Conservation (phyloP, 2,329 filamentous ascomycete genomes). For the Ophiognomonia clavigignenti-juglandacearum region DNA sequence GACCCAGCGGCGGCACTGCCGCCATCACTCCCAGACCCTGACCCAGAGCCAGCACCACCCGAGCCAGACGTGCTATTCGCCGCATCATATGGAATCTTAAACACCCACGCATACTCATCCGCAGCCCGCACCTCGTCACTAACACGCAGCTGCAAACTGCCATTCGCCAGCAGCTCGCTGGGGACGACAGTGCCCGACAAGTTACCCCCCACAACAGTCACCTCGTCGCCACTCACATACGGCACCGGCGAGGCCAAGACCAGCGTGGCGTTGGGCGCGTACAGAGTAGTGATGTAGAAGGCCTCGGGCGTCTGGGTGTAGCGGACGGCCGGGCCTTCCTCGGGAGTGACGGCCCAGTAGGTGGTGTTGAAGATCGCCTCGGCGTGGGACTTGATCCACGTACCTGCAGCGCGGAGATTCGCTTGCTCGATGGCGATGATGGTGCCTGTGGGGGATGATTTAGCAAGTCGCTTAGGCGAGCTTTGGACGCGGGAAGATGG, state of each 20-base stretch:
- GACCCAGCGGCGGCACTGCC: too few relatives aligned
- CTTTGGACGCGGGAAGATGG: too few relatives aligned
- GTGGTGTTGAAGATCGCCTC: conserved; percentile 55
- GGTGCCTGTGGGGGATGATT: not conserved
- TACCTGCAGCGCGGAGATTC: conserved; percentile 44
- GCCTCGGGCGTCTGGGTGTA: conserved; percentile 49
- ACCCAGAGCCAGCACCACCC: too few relatives aligned
- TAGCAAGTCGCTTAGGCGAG: not conserved
- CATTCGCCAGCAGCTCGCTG: conserved; percentile 15
- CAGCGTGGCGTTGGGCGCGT: conserved; percentile 35
- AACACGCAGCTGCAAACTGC: conserved; percentile 26
- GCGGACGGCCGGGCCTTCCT: conserved; percentile 38
- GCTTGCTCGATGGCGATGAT: conserved; percentile 22
- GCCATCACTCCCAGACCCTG: too few relatives aligned
- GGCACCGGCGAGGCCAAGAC: conserved; percentile 40
- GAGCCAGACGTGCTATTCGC: not conserved
- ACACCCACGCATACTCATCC: conserved; percentile 35
- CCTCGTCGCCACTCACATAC: conserved; percentile 38
- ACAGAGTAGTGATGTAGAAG: conserved; percentile 46
- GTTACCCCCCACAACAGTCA: conserved; percentile 36
- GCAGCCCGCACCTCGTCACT: conserved; percentile 26
- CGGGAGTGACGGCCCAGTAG: conserved; percentile 43
- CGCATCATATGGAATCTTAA: conserved; percentile 21
- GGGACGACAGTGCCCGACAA: conserved; percentile 20
- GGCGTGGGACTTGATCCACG: conserved; percentile 47